Conservation (phyloP, 179 eudicot species). For the Monotropa hypopitys region DNA sequence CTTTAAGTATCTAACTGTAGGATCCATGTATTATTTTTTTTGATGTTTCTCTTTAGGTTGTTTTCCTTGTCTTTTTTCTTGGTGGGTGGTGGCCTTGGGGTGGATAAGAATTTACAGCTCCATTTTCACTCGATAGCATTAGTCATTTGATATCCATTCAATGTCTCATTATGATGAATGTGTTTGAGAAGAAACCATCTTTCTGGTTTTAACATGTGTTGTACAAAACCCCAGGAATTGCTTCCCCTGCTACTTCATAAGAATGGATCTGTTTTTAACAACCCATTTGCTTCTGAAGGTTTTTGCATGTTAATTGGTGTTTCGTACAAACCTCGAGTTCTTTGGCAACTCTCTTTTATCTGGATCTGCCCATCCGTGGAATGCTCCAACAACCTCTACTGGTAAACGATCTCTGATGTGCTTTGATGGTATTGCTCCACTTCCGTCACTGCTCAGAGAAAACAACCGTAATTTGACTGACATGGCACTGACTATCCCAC, state of each 20-base stretch:
- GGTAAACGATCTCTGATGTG: background rate
- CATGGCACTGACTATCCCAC: background rate
- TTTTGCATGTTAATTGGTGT: background rate
- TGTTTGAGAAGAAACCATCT: background rate
- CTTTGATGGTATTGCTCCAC: background rate
- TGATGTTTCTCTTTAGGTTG: background rate
- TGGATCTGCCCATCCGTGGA: background rate
- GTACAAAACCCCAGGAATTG: background rate
- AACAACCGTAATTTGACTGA: background rate
- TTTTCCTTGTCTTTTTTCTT: background rate
- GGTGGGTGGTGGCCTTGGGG: background rate
- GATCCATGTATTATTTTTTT: background rate
- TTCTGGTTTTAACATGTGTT: background rate
- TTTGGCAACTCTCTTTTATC: background rate
- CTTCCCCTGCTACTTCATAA: background rate
- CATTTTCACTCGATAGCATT: background rate
- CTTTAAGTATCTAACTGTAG: background rate
- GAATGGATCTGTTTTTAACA: background rate
- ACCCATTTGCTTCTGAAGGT: background rate
- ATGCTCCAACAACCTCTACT: background rate
- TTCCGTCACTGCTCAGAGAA: background rate
- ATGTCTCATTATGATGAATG: background rate
- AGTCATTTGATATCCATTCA: background rate
- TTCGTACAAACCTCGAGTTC: background rate
- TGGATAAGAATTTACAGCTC: background rate